Evolutionary conservation across 148 eudicot genomes (phyloP).

Genomic region (Oxyria digyna): DNA sequence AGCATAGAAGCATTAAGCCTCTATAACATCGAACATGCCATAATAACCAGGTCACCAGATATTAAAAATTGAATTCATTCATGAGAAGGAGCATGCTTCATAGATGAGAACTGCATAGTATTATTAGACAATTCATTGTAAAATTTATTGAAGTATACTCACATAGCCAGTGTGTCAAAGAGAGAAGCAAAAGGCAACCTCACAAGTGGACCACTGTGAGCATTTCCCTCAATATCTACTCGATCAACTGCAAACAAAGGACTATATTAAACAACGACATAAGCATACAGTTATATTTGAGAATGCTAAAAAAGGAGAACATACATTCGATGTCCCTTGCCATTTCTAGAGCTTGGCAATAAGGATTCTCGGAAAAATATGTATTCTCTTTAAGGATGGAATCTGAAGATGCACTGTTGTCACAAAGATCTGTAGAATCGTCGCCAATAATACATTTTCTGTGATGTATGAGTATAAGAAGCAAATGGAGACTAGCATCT

Average conservation of each 20-base stretch:
- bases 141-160: conserved; percentile 19
- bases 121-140: not conserved
- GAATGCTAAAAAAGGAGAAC: conserved; percentile 15
- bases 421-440: conserved; percentile 33
- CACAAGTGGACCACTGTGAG: conserved; percentile 51
- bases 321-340: conserved; percentile 72
- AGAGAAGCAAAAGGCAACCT: conserved; percentile 86
- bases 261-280: conserved; percentile 14
- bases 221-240: conserved; percentile 65
- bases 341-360: conserved; percentile 68
- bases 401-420: conserved; percentile 27
- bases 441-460: conserved; percentile 37
- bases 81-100: too few species aligned
- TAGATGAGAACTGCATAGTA: not conserved
- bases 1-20: not conserved
- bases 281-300: not conserved
- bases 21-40: not conserved
- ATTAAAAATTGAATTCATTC: not conserved
- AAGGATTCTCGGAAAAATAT: conserved; percentile 57
- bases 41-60: not conserved
- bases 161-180: conserved; percentile 91
- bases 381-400: conserved; percentile 34
- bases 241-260: conserved; percentile 66
- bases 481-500: conserved; percentile 57
- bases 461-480: conserved; percentile 74